Evolutionary conservation across 2,329 filamentous ascomycete genomes (phyloP).

Genomic region (Ophiostoma australiae): DNA sequence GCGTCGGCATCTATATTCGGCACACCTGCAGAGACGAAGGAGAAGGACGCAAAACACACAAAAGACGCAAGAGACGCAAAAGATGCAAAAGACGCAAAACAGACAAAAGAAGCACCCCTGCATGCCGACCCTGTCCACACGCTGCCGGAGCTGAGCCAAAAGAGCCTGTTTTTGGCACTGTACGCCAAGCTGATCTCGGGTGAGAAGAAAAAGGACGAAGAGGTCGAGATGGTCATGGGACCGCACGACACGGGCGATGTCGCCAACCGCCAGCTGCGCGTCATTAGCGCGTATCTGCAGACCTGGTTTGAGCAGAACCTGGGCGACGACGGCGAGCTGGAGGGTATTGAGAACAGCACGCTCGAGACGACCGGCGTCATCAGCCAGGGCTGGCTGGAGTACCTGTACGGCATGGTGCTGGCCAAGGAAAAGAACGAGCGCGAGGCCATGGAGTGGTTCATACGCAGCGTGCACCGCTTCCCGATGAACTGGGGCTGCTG

Average conservation of each 20-base stretch:
- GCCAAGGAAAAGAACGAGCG: constrained; percentile 86
- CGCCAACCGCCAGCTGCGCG: constrained; percentile 76
- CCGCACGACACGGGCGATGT: constrained; percentile 83
- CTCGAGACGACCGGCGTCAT: constrained; percentile 38
- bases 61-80: background rate
- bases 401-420: constrained; percentile 84
- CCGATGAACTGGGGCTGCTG: constrained; percentile 97
- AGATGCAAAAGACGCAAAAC: background rate
- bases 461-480: constrained; percentile 80
- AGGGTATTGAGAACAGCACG: background rate
- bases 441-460: constrained; percentile 78
- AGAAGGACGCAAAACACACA: background rate
- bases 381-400: constrained; percentile 91
- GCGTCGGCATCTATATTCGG: background rate
- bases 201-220: constrained; percentile 93
- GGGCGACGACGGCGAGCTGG: constrained; percentile 49
- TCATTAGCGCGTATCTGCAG: constrained; percentile 70
- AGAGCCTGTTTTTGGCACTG: constrained; percentile 82
- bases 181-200: constrained; percentile 92
- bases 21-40: background rate
- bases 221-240: constrained; percentile 94
- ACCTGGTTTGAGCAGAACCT: constrained; percentile 68
- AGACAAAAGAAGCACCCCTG: background rate
- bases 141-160: constrained; percentile 69
- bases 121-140: constrained; percentile 28